These are phyloP conservation scores for Clitopilus passeckerianus DNA, from an alignment of 768 basidiomycete genomes.

Conservation along the genomic window DNA sequence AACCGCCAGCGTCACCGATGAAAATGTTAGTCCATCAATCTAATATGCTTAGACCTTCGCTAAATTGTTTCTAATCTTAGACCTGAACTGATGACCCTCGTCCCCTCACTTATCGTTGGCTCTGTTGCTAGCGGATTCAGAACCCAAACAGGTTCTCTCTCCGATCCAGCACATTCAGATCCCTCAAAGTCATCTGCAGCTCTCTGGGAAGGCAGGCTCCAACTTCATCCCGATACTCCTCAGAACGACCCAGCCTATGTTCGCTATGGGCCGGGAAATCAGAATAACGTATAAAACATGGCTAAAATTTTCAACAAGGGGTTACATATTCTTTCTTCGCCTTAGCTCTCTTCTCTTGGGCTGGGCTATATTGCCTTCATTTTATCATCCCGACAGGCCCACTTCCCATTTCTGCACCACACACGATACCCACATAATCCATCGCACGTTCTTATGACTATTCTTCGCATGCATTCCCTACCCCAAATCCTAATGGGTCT, in stretches of 20 bases:
- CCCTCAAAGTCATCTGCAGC: constrained; percentile 80
- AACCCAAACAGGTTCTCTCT: constrained; percentile 51
- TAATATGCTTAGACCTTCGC: constrained; percentile 3
- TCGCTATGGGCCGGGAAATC: constrained; percentile 15
- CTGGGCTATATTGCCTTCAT: neutral
- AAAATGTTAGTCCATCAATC: constrained; percentile 29
- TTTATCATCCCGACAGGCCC: no score
- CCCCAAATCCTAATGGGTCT: no score
- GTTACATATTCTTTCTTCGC: neutral
- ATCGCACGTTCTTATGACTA: no score
- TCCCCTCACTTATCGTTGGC: constrained; percentile 37
- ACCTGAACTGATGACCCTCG: constrained; percentile 45
- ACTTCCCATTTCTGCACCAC: no score
- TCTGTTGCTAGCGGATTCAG: constrained; percentile 66
- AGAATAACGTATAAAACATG: neutral
- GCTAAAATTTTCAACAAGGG: neutral
- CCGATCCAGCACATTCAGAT: constrained; percentile 71
- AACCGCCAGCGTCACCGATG: constrained; percentile 30
- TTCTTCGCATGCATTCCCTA: no score
- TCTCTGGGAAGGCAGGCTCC: constrained; percentile 80
- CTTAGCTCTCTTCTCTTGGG: neutral
- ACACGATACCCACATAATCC: no score
- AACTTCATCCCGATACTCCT: constrained; percentile 83
- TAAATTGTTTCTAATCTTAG: constrained; percentile 12
- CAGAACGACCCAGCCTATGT: constrained; percentile 52